Evolutionary conservation across 306 rosid genomes (phyloP).

Genomic region (Lathyrus tuberosus): DNA sequence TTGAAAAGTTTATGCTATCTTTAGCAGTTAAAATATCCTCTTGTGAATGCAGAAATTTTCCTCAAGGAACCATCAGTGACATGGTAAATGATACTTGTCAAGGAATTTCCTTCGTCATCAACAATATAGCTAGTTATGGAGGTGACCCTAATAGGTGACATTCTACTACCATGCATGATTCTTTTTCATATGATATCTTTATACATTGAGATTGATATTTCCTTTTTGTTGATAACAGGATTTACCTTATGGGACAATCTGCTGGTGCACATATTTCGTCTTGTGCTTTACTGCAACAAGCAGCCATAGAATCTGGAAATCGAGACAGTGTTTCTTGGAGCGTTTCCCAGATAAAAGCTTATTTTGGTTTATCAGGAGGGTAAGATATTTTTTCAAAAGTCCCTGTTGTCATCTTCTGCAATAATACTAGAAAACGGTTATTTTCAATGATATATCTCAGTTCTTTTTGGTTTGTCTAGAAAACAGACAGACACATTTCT

Average conservation of each 20-base stretch:
- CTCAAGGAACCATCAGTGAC: slow-evolving; percentile 97
- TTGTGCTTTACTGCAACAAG: slow-evolving; percentile 83
- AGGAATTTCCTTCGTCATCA: slow-evolving; percentile 74
- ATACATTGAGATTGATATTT: slow-evolving; percentile 35
- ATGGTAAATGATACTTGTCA: slow-evolving; percentile 81
- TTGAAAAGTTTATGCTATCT: slow-evolving; percentile 16
- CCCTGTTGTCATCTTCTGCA: slow-evolving; percentile 11
- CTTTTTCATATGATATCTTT: slow-evolving; percentile 27
- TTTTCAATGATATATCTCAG: slow-evolving; percentile 20
- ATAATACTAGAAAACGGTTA: slow-evolving; percentile 22
- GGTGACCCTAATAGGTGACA: slow-evolving; percentile 88
- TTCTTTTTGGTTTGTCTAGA: slow-evolving; percentile 21
- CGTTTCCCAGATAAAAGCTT: slow-evolving; percentile 71
- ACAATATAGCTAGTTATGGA: slow-evolving; percentile 77
- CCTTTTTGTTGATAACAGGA: slow-evolving; percentile 49
- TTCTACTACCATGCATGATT: slow-evolving; percentile 29
- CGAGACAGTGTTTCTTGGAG: slow-evolving; percentile 63
- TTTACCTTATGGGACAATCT: slow-evolving; percentile 98
- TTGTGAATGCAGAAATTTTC: slow-evolving; percentile 80
- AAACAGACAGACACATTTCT: neutral
- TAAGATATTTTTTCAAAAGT: slow-evolving; percentile 42
- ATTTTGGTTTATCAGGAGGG: slow-evolving; percentile 99
- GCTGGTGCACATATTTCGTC: slow-evolving; percentile 96
- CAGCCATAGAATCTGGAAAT: slow-evolving; percentile 60
- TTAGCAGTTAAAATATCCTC: slow-evolving; percentile 24